These are phyloP conservation scores for Salix udensis DNA, from an alignment of 345 rosid genomes.

Conservation along the genomic window DNA sequence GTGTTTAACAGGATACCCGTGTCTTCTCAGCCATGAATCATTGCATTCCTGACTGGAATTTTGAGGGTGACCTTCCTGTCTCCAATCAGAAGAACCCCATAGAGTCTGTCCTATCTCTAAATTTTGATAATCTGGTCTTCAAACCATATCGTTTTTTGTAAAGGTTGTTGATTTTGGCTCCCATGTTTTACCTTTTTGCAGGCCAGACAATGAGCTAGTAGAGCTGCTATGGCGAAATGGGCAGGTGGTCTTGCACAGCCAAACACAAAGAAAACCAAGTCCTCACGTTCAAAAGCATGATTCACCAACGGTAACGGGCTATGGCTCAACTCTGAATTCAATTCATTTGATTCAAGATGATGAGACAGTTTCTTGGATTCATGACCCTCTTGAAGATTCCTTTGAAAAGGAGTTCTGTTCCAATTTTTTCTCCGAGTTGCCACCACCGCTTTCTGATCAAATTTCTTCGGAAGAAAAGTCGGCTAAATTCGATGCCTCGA, in stretches of 20 bases:
- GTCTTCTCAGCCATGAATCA: slow-evolving; percentile 1
- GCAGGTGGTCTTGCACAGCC: neutral
- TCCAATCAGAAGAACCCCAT: neutral
- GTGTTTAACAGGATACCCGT: neutral
- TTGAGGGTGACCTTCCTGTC: neutral
- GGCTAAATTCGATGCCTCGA: neutral
- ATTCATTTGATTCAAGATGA: neutral
- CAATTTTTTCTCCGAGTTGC: neutral
- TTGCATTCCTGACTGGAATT: neutral
- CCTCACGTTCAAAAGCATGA: neutral
- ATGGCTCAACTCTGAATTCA: neutral
- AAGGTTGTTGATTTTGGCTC: neutral
- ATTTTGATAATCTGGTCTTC: neutral
- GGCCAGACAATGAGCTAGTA: neutral
- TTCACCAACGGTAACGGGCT: neutral
- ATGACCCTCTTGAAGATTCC: neutral
- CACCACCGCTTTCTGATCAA: neutral
- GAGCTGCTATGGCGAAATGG: neutral
- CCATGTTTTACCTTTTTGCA: neutral
- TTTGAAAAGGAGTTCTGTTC: neutral
- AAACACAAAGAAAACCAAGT: neutral
- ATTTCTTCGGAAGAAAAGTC: neutral
- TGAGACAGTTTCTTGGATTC: neutral
- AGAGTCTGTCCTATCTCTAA: neutral
- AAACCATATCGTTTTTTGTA: neutral